Evolutionary conservation across 1,139 yeast species (phyloP).

Genomic region (Blastobotrys malaysiensis): DNA sequence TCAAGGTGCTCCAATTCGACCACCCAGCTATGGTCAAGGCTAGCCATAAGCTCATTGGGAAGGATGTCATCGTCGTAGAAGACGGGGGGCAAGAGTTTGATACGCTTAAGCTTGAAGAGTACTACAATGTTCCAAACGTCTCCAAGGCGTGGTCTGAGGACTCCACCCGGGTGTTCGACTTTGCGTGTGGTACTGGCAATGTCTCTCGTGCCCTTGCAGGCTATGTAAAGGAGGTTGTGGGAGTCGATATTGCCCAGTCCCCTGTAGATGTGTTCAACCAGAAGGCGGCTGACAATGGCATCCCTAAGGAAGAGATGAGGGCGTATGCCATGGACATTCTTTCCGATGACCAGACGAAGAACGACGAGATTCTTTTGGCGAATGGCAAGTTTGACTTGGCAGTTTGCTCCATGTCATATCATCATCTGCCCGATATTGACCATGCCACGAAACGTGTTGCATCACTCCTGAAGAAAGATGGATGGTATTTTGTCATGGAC

Average conservation of each 20-base stretch:
- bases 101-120: neutral
- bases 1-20: constrained; percentile 4
- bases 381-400: constrained; percentile 25
- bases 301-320: constrained; percentile 19
- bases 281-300: constrained; percentile 21
- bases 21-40: neutral
- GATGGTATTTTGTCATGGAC: constrained; percentile 25
- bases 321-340: constrained; percentile 20
- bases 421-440: constrained; percentile 27
- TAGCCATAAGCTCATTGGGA: neutral
- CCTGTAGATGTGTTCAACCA: constrained; percentile 26
- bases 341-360: constrained; percentile 9
- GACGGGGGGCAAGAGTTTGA: neutral
- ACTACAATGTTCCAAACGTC: neutral
- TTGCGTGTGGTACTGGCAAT: constrained; percentile 32
- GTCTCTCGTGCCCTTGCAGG: constrained; percentile 27
- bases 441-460: constrained; percentile 19
- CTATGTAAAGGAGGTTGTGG: constrained; percentile 23
- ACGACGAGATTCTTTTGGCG: constrained; percentile 1
- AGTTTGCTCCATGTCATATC: constrained; percentile 28
- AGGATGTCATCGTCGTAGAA: neutral
- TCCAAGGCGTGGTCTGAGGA: constrained; percentile 7
- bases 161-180: constrained; percentile 26
- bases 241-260: constrained; percentile 27
- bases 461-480: constrained; percentile 21